Percentiles rank a stretch among this genome's conserved stretches.
Evolutionary conservation across 2,329 filamentous ascomycete species (phyloP).

Genomic region (Xylaria sp.): DNA sequence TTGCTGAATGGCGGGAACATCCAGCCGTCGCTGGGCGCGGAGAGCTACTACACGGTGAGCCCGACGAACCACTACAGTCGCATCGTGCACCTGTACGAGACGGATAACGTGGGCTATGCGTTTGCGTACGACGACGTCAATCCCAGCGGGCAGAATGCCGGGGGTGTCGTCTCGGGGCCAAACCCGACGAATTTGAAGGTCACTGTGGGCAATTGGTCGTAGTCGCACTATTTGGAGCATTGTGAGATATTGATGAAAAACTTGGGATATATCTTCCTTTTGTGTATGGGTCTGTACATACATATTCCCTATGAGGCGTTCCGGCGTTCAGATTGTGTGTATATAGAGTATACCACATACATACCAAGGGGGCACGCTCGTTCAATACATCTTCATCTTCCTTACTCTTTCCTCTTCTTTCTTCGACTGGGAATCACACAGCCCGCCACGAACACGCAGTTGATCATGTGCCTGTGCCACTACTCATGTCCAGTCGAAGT

Average conservation of each 20-base stretch:
- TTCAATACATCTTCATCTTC: too few relatives aligned
- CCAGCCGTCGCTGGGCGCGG: conserved; percentile 37
- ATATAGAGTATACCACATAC: too few relatives aligned
- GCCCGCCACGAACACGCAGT: too few relatives aligned
- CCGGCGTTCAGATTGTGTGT: too few relatives aligned
- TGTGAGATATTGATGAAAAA: background rate
- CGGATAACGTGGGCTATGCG: conserved; percentile 56
- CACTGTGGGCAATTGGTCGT: conserved; percentile 39
- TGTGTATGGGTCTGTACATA: too few relatives aligned
- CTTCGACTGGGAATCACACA: too few relatives aligned
- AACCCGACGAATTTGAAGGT: conserved; percentile 44
- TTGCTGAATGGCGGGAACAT: conserved; percentile 42
- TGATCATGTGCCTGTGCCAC: too few relatives aligned
- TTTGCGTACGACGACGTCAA: conserved; percentile 67
- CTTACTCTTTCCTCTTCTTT: too few relatives aligned
- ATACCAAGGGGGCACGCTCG: too few relatives aligned
- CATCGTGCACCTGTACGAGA: conserved; percentile 55
- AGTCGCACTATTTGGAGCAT: too few relatives aligned
- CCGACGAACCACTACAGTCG: conserved; percentile 53
- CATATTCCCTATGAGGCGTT: too few relatives aligned
- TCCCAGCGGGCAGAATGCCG: conserved; percentile 50
- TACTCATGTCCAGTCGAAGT: too few relatives aligned
- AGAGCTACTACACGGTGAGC: conserved; percentile 40
- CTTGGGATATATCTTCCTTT: background rate
- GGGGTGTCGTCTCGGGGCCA: conserved; percentile 44